A percentile compares a stretch with the other conserved stretches of the same genome.
Conservation (phyloP, 225 moss, liverwort and hornwort species). For the Marchantia paleacea region DNA sequence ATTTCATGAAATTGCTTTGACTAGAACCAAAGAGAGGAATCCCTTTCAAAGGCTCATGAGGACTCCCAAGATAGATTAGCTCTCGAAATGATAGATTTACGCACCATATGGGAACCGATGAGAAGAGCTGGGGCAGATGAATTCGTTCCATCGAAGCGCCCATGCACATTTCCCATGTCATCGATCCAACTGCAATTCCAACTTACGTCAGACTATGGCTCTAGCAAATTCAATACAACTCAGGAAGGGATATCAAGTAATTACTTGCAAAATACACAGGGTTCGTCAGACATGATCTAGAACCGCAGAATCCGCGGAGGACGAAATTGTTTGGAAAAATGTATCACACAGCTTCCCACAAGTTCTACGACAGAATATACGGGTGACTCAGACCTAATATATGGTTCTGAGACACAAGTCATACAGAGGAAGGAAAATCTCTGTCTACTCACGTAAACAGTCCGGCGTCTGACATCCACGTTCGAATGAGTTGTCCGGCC, state of each 20-base stretch:
- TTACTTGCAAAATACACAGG: neutral
- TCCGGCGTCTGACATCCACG: slow-evolving; percentile 97
- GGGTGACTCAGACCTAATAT: neutral
- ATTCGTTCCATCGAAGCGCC: slow-evolving; percentile 77
- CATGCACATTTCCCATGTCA: slow-evolving; percentile 89
- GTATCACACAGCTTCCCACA: too few species aligned
- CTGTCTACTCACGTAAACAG: slow-evolving; percentile 62
- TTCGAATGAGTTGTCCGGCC: slow-evolving; percentile 65
- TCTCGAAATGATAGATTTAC: slow-evolving; percentile 10
- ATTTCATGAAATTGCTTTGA: too few species aligned
- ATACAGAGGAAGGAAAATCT: neutral
- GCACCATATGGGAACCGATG: slow-evolving; percentile 88
- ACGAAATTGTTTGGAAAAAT: too few species aligned
- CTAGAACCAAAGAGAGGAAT: too few species aligned
- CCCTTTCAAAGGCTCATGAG: too few species aligned
- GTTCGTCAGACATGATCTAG: too few species aligned
- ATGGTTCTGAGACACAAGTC: neutral
- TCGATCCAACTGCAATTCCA: slow-evolving; percentile 74
- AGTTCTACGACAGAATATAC: neutral
- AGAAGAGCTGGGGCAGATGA: slow-evolving; percentile 82
- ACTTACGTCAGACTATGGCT: neutral
- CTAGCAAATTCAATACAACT: neutral
- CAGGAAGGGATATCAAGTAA: neutral
- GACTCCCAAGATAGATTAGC: too few species aligned
- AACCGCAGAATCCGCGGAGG: too few species aligned